Conservation (phyloP, 345 rosid species). For the Populus ilicifolia region DNA sequence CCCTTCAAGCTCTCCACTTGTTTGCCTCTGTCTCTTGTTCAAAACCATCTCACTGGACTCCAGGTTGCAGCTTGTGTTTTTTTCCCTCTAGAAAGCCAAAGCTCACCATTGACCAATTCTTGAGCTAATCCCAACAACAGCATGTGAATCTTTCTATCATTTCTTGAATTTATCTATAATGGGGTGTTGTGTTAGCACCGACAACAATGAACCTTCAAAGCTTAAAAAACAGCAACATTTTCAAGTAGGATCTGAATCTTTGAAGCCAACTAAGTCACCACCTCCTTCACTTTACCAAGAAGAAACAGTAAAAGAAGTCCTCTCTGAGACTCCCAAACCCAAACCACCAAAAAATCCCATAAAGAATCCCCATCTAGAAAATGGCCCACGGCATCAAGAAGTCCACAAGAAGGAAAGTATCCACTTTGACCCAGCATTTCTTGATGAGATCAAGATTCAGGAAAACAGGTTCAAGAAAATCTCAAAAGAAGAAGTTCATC, state of each 20-base stretch:
- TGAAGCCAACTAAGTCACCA: conserved; percentile 44
- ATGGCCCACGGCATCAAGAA: neutral
- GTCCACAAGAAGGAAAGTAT: conserved; percentile 4
- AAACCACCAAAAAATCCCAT: conserved; percentile 11
- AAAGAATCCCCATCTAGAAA: neutral
- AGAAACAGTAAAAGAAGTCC: conserved; percentile 80
- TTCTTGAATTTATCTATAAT: conserved; percentile 21
- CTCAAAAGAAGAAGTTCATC: neutral
- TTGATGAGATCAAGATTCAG: conserved; percentile 18
- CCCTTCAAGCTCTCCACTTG: neutral
- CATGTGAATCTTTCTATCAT: neutral
- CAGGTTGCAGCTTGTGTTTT: neutral
- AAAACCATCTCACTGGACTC: neutral
- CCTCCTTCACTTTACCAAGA: conserved; percentile 45
- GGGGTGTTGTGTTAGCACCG: conserved; percentile 78
- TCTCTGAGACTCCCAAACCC: conserved; percentile 53
- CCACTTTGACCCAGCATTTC: conserved; percentile 10
- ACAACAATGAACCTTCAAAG: conserved; percentile 4
- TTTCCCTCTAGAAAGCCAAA: neutral
- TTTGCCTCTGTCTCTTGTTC: neutral
- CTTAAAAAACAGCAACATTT: conserved; percentile 7
- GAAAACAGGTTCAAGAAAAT: conserved; percentile 10
- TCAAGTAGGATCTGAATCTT: conserved; percentile 9
- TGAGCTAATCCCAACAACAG: neutral
- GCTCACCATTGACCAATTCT: neutral